These are phyloP conservation scores for Ephemerocybe angulata DNA, from an alignment of 768 basidiomycete species.

Conservation along the genomic window DNA sequence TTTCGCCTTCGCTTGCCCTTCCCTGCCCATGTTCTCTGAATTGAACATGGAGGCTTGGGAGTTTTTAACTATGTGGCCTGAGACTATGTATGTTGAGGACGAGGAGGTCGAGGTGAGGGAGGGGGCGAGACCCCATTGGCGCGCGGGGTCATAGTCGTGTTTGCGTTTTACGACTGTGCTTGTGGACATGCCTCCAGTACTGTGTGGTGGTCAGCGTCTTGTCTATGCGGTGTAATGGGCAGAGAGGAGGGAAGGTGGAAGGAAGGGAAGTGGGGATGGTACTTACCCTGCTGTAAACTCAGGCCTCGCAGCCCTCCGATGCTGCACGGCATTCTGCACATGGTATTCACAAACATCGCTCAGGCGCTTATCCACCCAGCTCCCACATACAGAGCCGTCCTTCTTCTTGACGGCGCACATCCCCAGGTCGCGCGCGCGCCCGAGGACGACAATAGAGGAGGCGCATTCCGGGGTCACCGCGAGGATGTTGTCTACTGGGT, in stretches of 20 bases:
- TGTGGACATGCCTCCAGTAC: conserved; percentile 70
- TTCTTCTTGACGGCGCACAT: conserved; percentile 74
- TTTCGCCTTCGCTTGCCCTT: conserved; percentile 73
- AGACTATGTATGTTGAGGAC: conserved; percentile 72
- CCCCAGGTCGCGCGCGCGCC: conserved; percentile 82
- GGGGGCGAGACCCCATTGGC: conserved; percentile 76
- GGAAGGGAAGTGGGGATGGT: neutral
- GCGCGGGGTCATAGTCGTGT: conserved; percentile 58
- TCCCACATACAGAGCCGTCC: conserved; percentile 78
- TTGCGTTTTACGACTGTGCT: conserved; percentile 49
- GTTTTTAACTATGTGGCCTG: conserved; percentile 63
- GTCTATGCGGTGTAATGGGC: too few species aligned
- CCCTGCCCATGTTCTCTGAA: conserved; percentile 72
- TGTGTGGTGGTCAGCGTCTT: conserved; percentile 23
- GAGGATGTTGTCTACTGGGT: conserved; percentile 77
- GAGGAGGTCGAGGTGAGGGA: conserved; percentile 45
- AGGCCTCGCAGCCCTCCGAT: conserved; percentile 67
- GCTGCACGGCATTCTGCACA: conserved; percentile 74
- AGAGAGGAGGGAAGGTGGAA: neutral
- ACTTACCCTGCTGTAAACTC: conserved; percentile 84
- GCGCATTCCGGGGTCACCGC: conserved; percentile 84
- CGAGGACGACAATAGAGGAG: conserved; percentile 77
- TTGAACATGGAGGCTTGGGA: conserved; percentile 47
- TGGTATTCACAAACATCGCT: conserved; percentile 92
- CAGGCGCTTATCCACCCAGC: conserved; percentile 90